Evolutionary conservation across 2,329 filamentous ascomycete species (phyloP), one percentile per base, ranked within the genome.

Genomic region (Paecilomyces variotii): DNA sequence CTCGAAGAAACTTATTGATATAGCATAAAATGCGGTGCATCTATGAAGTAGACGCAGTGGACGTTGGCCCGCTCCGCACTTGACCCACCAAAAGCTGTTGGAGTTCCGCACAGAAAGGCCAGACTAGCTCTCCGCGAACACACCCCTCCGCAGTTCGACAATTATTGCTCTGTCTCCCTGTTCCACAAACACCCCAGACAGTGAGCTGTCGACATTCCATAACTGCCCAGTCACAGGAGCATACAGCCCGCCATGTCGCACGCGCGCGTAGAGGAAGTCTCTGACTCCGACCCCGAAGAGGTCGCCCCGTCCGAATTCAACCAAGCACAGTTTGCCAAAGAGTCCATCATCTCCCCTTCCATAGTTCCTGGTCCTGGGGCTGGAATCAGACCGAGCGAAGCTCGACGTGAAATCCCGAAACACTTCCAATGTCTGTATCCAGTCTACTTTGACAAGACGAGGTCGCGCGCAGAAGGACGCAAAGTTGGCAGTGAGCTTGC

Each of bases 391-490:
- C 71, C 65, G 50, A 76, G 74, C 56, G 77, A 73, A 65, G 77
- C 76, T 59, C 75, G 79, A 65, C 79, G 78, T 59, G 80, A 85
- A 61, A 79, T 79, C 60, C 80, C 90, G 74, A 89, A 88, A 70
- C 79, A 85, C 75, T 96, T 87, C 79, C 89, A 94, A 74, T 93
- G 90, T 76, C 82, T 99, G 27, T 99, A 99, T 78, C 93, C 94
- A 0, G 79, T 97, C 60, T 99, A 99, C 82, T 99, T 99, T 70
- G 93, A 97, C 80, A 83, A 82, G 63, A 79, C 80, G 26, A 68
- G 75, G 39, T 69, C 74, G 54, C 86, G 92, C 59, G 85, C 87
- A 59, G 83, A 95, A 68, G 94, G 94, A 39, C 85, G 94, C 14
- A 87, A 92, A 66, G 92, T 97, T 7, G 78, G 85, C 55, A 77